phyloP scores from a whole-genome alignment of 768 basidiomycete species.

The Tulasnella calospora region DNA sequence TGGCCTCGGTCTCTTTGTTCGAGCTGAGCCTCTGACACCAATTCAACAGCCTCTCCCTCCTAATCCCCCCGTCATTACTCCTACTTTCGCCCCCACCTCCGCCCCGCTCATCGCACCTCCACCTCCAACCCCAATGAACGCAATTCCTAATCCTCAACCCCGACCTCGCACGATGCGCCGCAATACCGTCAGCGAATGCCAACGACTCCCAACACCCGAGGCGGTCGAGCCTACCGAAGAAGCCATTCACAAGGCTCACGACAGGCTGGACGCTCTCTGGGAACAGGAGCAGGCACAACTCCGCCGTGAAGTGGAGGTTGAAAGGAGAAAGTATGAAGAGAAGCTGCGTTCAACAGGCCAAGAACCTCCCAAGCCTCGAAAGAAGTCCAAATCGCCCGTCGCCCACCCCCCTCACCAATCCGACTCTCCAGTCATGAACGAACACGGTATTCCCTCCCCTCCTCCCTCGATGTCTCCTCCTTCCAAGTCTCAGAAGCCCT shows the following conservation, averaged over 20 bases:
- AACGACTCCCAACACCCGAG: not conserved
- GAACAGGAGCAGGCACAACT: constrained; percentile 14
- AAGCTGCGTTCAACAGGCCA: not conserved
- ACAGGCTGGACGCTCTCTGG: constrained; percentile 9
- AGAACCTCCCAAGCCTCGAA: not conserved
- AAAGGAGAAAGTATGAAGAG: constrained; percentile 15
- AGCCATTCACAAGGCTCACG: constrained; percentile 7
- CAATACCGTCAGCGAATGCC: constrained; percentile 20
- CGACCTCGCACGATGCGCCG: constrained; percentile 1
- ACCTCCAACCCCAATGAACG: not conserved
- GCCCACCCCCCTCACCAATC: constrained; percentile 11
- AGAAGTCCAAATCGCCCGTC: constrained; percentile 18
- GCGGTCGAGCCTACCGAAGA: constrained; percentile 1
- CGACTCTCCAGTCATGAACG: constrained; percentile 21
- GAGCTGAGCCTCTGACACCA: not conserved
- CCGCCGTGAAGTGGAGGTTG: constrained; percentile 11
- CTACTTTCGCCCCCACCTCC: not conserved
- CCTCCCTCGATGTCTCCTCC: constrained; percentile 18
- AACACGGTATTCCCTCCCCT: constrained; percentile 18
- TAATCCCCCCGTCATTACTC: not conserved
- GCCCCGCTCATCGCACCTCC: not conserved
- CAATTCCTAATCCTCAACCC: not conserved
- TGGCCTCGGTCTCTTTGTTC: constrained; percentile 21
- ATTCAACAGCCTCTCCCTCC: constrained; percentile 10
- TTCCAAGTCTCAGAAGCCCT: not conserved